Evolutionary conservation across 495 filamentous ascomycete genomes (phyloP), one percentile per base, ranked within the genome.

Genomic region (Platismatia glauca): DNA sequence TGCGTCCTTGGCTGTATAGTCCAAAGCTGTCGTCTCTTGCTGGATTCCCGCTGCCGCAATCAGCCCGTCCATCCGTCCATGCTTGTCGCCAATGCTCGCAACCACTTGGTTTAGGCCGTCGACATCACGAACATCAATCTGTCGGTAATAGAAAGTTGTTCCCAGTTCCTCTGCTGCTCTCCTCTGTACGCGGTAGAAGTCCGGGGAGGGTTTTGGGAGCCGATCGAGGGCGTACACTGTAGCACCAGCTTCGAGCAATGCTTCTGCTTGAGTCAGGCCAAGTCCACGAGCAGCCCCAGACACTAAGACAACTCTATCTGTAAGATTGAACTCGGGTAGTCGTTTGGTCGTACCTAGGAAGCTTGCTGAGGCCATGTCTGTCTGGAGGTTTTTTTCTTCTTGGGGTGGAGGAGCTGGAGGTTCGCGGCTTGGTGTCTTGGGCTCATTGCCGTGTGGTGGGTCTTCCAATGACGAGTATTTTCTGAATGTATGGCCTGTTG

Each of bases 71-170:
- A 92, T 75, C 27, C 88, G 82, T 8, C 87, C 86, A 67, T 93
- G 84, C 39, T 79, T 78, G 38, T 83, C 78, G 29, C 82, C 88
- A 56, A 96, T 95, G 16, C 77, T 78, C 63, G 80, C 77, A 52
- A 95, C 77, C 35, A 88, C 81, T 41, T 76, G 74, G 70, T 90
- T 86, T 35, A 97, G 77, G 9, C 80, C 73, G 27, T 80, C 75
- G 29, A 86, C 86, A 70, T 92, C 84, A n/a, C 89, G 86, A 31
- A 96, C 90, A 70, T 96, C 90, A 61, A 94, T 86, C 64, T 85
- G 86, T 71, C 88, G 87, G 77, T 96, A 95, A 63, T 83, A 76
- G 39, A 96, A 71, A 50, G 82, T 81, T 24, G 89, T 87, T 44
- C 82, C 84, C 12, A 95, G 79, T 66, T 87, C 84, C 43, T 80